phyloP scores from a whole-genome alignment of 805 yeast species.

The Kuraishia floccosa region DNA sequence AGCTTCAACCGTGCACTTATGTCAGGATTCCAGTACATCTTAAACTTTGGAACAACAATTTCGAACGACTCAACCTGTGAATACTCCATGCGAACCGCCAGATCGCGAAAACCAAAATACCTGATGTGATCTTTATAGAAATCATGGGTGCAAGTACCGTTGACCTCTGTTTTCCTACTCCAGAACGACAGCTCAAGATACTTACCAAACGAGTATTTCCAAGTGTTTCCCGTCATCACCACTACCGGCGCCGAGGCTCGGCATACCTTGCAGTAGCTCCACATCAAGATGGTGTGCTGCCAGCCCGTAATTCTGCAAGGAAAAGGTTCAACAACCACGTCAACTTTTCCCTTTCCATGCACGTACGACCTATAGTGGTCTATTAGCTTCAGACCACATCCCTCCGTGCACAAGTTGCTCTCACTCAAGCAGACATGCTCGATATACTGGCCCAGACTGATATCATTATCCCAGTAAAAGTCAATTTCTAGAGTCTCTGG shows the following conservation, averaged over 20 bases:
- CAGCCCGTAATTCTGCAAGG: slow-evolving; percentile 46
- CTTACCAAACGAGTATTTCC: slow-evolving; percentile 90
- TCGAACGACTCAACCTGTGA: slow-evolving; percentile 68
- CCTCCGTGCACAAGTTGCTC: slow-evolving; percentile 59
- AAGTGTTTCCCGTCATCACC: slow-evolving; percentile 77
- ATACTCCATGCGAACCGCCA: slow-evolving; percentile 72
- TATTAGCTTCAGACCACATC: slow-evolving; percentile 58
- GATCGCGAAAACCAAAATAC: slow-evolving; percentile 72
- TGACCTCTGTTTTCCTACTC: slow-evolving; percentile 48
- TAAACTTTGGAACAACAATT: slow-evolving; percentile 65
- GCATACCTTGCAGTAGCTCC: slow-evolving; percentile 87
- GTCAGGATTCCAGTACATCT: slow-evolving; percentile 61
- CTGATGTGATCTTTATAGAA: slow-evolving; percentile 73
- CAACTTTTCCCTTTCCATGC: slow-evolving; percentile 78
- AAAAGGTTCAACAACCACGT: slow-evolving; percentile 56
- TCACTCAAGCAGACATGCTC: slow-evolving; percentile 72
- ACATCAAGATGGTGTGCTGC: slow-evolving; percentile 65
- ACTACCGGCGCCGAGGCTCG: slow-evolving; percentile 62
- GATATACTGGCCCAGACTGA: slow-evolving; percentile 79
- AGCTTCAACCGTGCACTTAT: slow-evolving; percentile 59
- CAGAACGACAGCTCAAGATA: slow-evolving; percentile 81
- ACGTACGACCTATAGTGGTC: slow-evolving; percentile 84
- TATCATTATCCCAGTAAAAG: slow-evolving; percentile 84
- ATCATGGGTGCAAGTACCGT: slow-evolving; percentile 69
- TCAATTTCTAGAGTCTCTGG: slow-evolving; percentile 81